A percentile compares a stretch with the other conserved stretches of the same genome.
Conservation (phyloP, 2,329 filamentous ascomycete genomes). For the Ophiostoma ips region DNA sequence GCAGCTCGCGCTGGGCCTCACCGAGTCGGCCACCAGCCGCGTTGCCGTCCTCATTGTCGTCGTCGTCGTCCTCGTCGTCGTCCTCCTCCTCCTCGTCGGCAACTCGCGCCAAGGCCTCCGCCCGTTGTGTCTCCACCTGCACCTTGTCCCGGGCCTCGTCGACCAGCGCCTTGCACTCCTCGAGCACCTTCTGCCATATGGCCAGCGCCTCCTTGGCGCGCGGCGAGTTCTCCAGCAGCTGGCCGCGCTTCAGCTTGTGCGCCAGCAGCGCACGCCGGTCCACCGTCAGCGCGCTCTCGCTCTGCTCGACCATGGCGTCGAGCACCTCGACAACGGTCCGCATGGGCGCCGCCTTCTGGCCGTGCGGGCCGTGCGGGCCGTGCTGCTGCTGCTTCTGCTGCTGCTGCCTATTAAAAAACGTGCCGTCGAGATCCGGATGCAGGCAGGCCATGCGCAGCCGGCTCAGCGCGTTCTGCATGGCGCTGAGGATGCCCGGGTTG, state of each 20-base stretch:
- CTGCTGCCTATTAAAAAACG: slow-evolving; percentile 19
- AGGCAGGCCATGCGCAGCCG: slow-evolving; percentile 32
- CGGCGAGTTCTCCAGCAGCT: slow-evolving; percentile 64
- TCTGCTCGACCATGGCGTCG: slow-evolving; percentile 82
- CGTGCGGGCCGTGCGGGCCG: slow-evolving; percentile 49
- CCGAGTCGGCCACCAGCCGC: slow-evolving; percentile 29
- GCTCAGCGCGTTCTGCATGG: slow-evolving; percentile 68
- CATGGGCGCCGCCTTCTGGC: slow-evolving; percentile 51
- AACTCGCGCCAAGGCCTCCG: background rate
- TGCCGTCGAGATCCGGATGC: slow-evolving; percentile 64
- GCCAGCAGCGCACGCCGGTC: slow-evolving; percentile 56
- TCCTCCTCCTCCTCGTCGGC: background rate
- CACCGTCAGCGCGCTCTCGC: slow-evolving; percentile 48
- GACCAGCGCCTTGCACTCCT: slow-evolving; percentile 39
- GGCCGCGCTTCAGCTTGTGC: slow-evolving; percentile 53
- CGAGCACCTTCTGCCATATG: slow-evolving; percentile 50
- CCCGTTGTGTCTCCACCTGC: slow-evolving; percentile 28
- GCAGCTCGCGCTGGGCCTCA: slow-evolving; percentile 50
- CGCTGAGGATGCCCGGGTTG: slow-evolving; percentile 40
- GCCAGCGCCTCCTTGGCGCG: slow-evolving; percentile 51
- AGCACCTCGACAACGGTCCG: slow-evolving; percentile 77
- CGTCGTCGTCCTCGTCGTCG: slow-evolving; percentile 21
- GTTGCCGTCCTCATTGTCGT: slow-evolving; percentile 22
- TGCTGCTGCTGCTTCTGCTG: too few relatives aligned
- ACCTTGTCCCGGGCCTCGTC: slow-evolving; percentile 51